Evolutionary conservation across 1,139 yeast species (phyloP).

Genomic region (Scheffersomyces stambukii): DNA sequence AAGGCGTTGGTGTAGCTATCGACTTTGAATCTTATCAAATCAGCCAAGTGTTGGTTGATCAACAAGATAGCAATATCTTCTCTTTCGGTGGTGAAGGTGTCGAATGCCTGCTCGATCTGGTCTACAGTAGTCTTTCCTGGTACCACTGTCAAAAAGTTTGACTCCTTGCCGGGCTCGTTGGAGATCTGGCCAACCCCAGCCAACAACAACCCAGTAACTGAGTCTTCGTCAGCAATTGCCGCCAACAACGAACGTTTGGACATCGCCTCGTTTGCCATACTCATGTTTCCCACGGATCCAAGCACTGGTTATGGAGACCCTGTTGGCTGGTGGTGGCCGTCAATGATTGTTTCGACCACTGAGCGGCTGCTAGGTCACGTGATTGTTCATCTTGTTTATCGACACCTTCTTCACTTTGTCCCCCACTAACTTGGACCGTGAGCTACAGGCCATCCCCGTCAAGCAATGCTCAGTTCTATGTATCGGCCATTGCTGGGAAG

Average conservation of each 20-base stretch:
- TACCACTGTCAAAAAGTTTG: slow-evolving; percentile 77
- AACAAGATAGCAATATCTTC: slow-evolving; percentile 89
- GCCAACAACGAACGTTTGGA: slow-evolving; percentile 78
- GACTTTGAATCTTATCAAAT: slow-evolving; percentile 74
- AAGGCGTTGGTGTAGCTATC: slow-evolving; percentile 87
- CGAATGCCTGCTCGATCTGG: slow-evolving; percentile 72
- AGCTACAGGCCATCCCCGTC: too few species aligned
- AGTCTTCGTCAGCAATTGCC: slow-evolving; percentile 95
- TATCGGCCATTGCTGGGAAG: too few species aligned
- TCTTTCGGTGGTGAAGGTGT: slow-evolving; percentile 66
- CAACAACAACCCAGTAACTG: slow-evolving; percentile 89
- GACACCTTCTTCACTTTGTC: too few species aligned
- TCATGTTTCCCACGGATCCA: slow-evolving; percentile 12
- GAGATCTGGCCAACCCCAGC: slow-evolving; percentile 95
- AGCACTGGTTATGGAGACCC: not conserved
- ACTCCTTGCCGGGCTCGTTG: slow-evolving; percentile 57
- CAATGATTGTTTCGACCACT: too few species aligned
- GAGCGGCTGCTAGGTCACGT: too few species aligned
- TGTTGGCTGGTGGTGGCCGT: not conserved
- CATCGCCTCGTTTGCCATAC: slow-evolving; percentile 39
- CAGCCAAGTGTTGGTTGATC: slow-evolving; percentile 95
- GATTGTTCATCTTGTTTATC: too few species aligned
- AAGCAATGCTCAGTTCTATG: too few species aligned
- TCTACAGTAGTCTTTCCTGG: slow-evolving; percentile 78
- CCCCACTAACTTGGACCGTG: too few species aligned